Percentiles rank a stretch among this genome's conserved stretches.
Evolutionary conservation across 1,284 basidiomycete genomes (phyloP).

Genomic region (Apiotrichum sp.): DNA sequence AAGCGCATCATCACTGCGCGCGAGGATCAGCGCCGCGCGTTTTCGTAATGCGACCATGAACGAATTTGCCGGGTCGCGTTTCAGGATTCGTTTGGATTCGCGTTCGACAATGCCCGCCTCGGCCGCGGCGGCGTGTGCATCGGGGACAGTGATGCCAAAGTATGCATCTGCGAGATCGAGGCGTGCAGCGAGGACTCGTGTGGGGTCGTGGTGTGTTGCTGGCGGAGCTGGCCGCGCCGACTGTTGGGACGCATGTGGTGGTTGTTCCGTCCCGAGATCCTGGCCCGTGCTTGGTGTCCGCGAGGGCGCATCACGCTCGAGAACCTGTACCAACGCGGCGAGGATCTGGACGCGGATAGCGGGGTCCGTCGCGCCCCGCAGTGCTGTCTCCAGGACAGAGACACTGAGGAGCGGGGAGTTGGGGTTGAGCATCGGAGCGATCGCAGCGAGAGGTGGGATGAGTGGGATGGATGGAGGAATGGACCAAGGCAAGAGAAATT

Average conservation of each 20-base stretch:
- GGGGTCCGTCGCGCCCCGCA: constrained; percentile 5
- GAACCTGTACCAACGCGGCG: constrained; percentile 26
- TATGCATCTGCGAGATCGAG: constrained; percentile 24
- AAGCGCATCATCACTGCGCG: constrained; percentile 24
- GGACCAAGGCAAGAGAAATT: no score
- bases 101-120: constrained; percentile 24
- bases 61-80: background rate
- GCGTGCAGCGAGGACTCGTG: constrained; percentile 16
- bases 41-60: constrained; percentile 10
- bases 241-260: background rate
- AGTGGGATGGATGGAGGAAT: no score
- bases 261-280: no score
- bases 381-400: constrained; percentile 11
- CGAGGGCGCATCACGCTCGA: constrained; percentile 5
- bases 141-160: constrained; percentile 9
- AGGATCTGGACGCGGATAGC: constrained; percentile 27
- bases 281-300: no score
- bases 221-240: background rate
- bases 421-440: background rate
- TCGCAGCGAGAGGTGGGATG: no score
- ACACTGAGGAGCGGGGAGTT: constrained; percentile 12
- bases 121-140: constrained; percentile 19
- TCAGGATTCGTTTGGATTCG: constrained; percentile 13
- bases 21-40: constrained; percentile 18
- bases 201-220: background rate